phyloP scores from a whole-genome alignment of 164 flowering plant genomes.

The Amborella trichopoda region DNA sequence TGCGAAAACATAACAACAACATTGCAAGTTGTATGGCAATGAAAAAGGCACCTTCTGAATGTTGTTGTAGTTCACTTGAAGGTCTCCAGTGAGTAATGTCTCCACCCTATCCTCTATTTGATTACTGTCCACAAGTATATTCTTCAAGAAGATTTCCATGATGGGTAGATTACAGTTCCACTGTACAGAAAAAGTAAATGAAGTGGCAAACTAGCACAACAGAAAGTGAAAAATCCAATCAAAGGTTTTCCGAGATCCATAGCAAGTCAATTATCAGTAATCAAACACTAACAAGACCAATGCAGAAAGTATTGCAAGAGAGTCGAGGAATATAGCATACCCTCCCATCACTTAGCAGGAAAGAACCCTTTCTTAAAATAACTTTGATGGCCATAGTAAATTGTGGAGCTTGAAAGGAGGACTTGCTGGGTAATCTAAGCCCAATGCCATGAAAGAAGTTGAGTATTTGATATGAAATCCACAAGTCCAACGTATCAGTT shows the following conservation, averaged over 20 bases:
- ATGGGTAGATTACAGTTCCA: slow-evolving; percentile 74
- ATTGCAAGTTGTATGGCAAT: not conserved
- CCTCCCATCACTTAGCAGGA: slow-evolving; percentile 81
- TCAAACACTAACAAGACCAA: not conserved
- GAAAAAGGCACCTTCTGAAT: slow-evolving; percentile 52
- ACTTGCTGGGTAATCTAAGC: slow-evolving; percentile 21
- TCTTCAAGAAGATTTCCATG: slow-evolving; percentile 42
- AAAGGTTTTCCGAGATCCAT: not conserved
- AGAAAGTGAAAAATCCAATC: not conserved
- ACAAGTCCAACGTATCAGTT: slow-evolving; percentile 42
- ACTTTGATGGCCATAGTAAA: slow-evolving; percentile 20
- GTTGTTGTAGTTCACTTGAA: slow-evolving; percentile 72
- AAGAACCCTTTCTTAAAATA: slow-evolving; percentile 43
- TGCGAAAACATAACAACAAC: not conserved
- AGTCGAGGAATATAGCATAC: slow-evolving; percentile 25
- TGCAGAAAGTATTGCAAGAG: not conserved
- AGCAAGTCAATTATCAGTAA: too few species aligned
- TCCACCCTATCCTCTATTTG: slow-evolving; percentile 20
- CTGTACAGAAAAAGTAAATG: slow-evolving; percentile 20
- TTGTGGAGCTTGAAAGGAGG: slow-evolving; percentile 22
- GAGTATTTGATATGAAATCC: slow-evolving; percentile 53
- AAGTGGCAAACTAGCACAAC: not conserved
- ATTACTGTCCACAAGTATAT: slow-evolving; percentile 21
- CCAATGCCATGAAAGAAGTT: slow-evolving; percentile 35
- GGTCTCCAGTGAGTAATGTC: slow-evolving; percentile 30